Base-by-base conservation (phyloP, 2,329 filamentous ascomycete species). In the Trichoderma atrobrunneum region DNA sequence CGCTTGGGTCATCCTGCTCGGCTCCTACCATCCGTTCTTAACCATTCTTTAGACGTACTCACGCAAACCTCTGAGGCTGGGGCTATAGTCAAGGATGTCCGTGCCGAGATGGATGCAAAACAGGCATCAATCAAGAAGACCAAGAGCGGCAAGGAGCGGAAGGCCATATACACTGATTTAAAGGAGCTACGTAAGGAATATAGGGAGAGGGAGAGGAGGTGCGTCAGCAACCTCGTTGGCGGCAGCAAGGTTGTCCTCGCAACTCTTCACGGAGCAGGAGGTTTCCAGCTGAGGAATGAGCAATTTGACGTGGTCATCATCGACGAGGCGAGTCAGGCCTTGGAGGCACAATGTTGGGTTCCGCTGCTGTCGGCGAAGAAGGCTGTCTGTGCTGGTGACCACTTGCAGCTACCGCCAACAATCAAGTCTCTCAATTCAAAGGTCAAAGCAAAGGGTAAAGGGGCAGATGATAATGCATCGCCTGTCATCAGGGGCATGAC, bases 281-380 rank as follows among this genome's bases (percentile, higher is more conserved):
- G 95, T 0, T 92, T 90, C 76, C 94, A 98, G 81, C 84, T 97
- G 36, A 91, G 90, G 73, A 88, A 91, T 73, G 90, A 97, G 78
- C 84, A 89, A 67, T 99, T 99, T 75, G 96, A 99, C 80, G 92
- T 97, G 5, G 93, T 99, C 32, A 91, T 99, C 73, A 94, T 99
- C 71, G 96, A 99, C 78, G 96, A 99, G 83, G 96, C 95, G 5
- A 97, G 93, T 79, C 96, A 99, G 80, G 96, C 96, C 2, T 86
- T 98, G 11, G 96, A 99, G 82, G 95, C 96, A 0, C 95, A 98
- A 81, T 98, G 95, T 83, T 99, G 96, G 96, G 95, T 98, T 66
- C 91, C 96, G 12, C 83, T 99, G 61, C 83, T 98, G 21, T 87
- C 89, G 54, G 93, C 93, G 0, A 89, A 86, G 75, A 98, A 98